phyloP scores from a whole-genome alignment of 176 grass and related monocot species.

The Chloris gayana region DNA sequence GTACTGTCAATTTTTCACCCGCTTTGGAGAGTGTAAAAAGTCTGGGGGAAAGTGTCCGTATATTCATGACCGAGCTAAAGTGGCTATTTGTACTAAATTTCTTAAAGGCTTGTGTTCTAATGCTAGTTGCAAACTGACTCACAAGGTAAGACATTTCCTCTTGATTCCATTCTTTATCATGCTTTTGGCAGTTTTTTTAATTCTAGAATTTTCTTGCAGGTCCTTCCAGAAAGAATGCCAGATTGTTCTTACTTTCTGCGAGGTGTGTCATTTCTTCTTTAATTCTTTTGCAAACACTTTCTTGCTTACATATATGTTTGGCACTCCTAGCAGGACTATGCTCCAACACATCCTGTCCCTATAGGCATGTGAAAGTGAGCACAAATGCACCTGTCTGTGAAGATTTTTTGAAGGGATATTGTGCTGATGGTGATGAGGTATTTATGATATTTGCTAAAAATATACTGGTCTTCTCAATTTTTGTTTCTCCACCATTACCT shows the following conservation, averaged over 20 bases:
- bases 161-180: slow-evolving; percentile 43
- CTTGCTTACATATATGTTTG: slow-evolving; percentile 43
- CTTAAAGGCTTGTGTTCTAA: slow-evolving; percentile 86
- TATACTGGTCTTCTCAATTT: slow-evolving; percentile 13
- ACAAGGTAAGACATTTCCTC: slow-evolving; percentile 66
- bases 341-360: slow-evolving; percentile 81
- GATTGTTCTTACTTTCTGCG: slow-evolving; percentile 97
- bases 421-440: slow-evolving; percentile 96
- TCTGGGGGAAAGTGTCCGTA: slow-evolving; percentile 68
- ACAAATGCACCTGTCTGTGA: slow-evolving; percentile 80
- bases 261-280: slow-evolving; percentile 64
- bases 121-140: slow-evolving; percentile 88
- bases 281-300: slow-evolving; percentile 8
- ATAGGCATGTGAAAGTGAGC: slow-evolving; percentile 98
- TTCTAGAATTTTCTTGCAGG: slow-evolving; percentile 58
- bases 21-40: slow-evolving; percentile 85
- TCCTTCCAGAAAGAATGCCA: slow-evolving; percentile 94
- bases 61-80: slow-evolving; percentile 89
- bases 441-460: slow-evolving; percentile 28
- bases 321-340: slow-evolving; percentile 68
- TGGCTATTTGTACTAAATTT: slow-evolving; percentile 98
- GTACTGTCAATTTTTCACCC: slow-evolving; percentile 93
- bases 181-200: slow-evolving; percentile 34
- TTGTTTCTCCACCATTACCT: neutral
- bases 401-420: slow-evolving; percentile 87